Evolutionary conservation across 192 early-diverging fungal species (phyloP), one percentile per base, ranked within the genome.

Genomic region (Borealophlyctis nickersoniae): DNA sequence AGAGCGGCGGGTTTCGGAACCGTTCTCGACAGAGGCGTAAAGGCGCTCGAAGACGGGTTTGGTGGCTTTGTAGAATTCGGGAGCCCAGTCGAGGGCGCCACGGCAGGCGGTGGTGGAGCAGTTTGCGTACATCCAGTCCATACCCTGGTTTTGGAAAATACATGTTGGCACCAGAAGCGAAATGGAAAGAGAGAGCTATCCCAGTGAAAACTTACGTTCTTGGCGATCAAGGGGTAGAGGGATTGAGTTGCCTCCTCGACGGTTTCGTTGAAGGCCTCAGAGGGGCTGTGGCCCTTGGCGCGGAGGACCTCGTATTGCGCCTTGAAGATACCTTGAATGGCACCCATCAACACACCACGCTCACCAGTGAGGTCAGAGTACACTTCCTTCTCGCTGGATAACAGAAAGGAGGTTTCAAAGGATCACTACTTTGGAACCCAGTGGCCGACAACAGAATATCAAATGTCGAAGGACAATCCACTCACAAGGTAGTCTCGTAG

Each of bases 221-320:
- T 90, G 69, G 91, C 92, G 67, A 98, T 90, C 70, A 98, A 82
- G 23, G 95, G 95, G 78, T 93, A 94, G 58, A 98, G 83, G 48
- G 95, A 98, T 78, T 98, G 94, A 9, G 95, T 98, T 48, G 93
- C 95, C 76, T 98, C 95, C 82, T 98, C 95, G 62, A 98, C 95
- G 60, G 95, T 98, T 81, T 98, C 95, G 84, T 98, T 98, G 87
- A 94, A 98, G 4, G 95, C 95, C 77, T 98, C 95, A 23, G 95
- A 98, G 53, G 95, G 95, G 31, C 88, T 85, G 88, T 98, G 94
- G 62, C 94, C 95, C 65, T 88, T 86, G 33, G 90, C 86, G 65
- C 93, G 86, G 62, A 98, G 84, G 31, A 96, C 93, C 49, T 98
- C 95, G 80, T 95, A 98, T 77, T 98, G 95, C 29, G 95, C 95